Evolutionary conservation across 352 stramenopile genomes (phyloP), one percentile per base, ranked within the genome.

Genomic region (Saprolegnia diclina): DNA sequence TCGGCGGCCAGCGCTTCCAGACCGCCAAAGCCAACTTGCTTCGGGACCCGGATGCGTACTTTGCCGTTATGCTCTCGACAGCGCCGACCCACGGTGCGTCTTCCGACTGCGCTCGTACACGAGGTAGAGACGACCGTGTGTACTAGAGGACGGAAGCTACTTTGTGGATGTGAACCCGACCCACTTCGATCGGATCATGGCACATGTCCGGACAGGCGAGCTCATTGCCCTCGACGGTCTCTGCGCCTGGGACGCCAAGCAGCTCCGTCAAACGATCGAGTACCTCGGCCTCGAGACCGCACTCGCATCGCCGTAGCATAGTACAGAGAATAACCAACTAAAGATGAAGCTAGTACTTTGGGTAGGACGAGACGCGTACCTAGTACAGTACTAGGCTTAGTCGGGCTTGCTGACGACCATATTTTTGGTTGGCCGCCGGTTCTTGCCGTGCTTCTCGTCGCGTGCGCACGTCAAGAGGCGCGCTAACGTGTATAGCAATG

Each of bases 91-190:
- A 48, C 14, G 50, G 50, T 37, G 21, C 26, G 45, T 53, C 18
- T 19, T 6, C 5, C 29, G 2, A 56, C 10, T 19, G n/a, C 24
- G 19, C n/a, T 56, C 48, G 19, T 22, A 21, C n/a, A 11, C 7
- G 48, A n/a, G 48, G 48, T 45, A 7, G 14, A 45, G 38, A 45
- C 38, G 7, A 45, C 38, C 18, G 42, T 48, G 13, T 48, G 42
- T 48, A n/a, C n/a, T n/a, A 48, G 42, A 48, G 11, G 42, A 14
- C 11, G 18, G 42, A 11, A 48, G 42, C 24, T 68, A 68, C 50
- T 68, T 68, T 68, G 44, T 68, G 44, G 62, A 68, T 45, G 48
- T 61, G 16, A 44, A 68, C 21, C 62, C 62, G 32, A 61, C 50
- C 5, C 46, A 61, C 26, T 68, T 68, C 32, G 62, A 68, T 26